Base-by-base conservation (phyloP, 306 rosid genomes). In the Medicago ruthenica region DNA sequence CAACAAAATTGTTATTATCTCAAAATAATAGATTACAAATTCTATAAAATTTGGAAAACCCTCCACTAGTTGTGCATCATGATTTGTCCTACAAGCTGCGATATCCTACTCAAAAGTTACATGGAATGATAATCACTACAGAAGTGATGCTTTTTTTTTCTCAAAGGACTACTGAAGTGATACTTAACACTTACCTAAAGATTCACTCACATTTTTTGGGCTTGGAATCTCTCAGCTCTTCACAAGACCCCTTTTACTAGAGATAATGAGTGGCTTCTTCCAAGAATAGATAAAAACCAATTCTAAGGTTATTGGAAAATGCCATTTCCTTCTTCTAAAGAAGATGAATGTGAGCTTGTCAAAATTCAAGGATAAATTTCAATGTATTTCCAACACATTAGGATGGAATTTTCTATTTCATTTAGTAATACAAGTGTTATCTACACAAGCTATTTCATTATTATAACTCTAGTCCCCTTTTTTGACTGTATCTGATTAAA, bases 401-500 rank as follows among this genome's bases (percentile, higher is more conserved):
- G 47, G 59, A 55, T 41, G 18, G 50, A 31, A 13, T 21, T 68
- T 54, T 22, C 39, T 67, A 76, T 55, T 54, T 62, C 20, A 27
- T 54, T 70, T 34, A 41, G 58, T 31, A 77, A 57, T 20, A 47
- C 18, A 12, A 36, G 75, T 24, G 0, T 44, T 17, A 27, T 21
- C 50, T 39, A 15, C 58, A 67, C 44, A 55, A 58, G 36, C 70
- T 57, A 55, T 68, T 57, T 58, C 70, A 42, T 14, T 34, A 15
- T 41, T 68, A 17, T 58, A 45, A 58, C 68, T 18, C 9, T 21
- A 18, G 11, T 42, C 44, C 47, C 48, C 68, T 68, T 68, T 67
- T 16, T 27, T 27, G 31, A 27, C 21, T 31, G 67, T 41, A 27
- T 40, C 14, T 20, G 37, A 24, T 39, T 77, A 57, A 55, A 24